Percentiles rank a stretch among this genome's conserved stretches.
phyloP scores from a whole-genome alignment of 2,329 filamentous ascomycete species.

The Berkeleyomyces rouxiae region DNA sequence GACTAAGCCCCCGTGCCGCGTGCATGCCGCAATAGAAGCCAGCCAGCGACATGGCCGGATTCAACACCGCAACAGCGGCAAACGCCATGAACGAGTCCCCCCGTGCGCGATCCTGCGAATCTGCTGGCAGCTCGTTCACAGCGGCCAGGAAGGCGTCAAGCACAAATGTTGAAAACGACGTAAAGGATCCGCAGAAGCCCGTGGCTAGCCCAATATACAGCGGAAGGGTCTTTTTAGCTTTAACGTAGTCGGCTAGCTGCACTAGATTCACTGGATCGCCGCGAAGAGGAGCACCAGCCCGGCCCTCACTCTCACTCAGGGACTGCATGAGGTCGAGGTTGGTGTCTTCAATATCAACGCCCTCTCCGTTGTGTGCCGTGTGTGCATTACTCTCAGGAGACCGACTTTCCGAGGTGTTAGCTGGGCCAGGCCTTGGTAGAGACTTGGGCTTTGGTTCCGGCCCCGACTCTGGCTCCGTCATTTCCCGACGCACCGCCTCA shows the following conservation, averaged over 20 bases:
- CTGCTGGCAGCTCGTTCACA: slow-evolving; percentile 48
- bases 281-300: background rate
- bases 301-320: slow-evolving; percentile 9
- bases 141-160: slow-evolving; percentile 65
- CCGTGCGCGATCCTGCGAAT: slow-evolving; percentile 36
- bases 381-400: background rate
- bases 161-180: slow-evolving; percentile 76
- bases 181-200: slow-evolving; percentile 79
- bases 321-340: slow-evolving; percentile 2
- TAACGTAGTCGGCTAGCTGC: slow-evolving; percentile 24
- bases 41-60: slow-evolving; percentile 51
- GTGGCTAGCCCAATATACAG: slow-evolving; percentile 76
- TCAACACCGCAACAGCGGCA: slow-evolving; percentile 56
- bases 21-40: slow-evolving; percentile 61
- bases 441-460: background rate
- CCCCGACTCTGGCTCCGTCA: background rate
- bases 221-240: slow-evolving; percentile 70
- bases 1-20: slow-evolving; percentile 49
- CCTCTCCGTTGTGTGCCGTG: background rate
- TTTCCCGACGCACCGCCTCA: background rate
- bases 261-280: background rate
- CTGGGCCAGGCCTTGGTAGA: background rate
- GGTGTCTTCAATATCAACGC: background rate
- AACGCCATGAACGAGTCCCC: slow-evolving; percentile 76
- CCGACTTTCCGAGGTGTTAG: background rate